These are phyloP conservation scores for Chamaenerion angustifolium DNA, from an alignment of 345 rosid species.

Conservation along the genomic window DNA sequence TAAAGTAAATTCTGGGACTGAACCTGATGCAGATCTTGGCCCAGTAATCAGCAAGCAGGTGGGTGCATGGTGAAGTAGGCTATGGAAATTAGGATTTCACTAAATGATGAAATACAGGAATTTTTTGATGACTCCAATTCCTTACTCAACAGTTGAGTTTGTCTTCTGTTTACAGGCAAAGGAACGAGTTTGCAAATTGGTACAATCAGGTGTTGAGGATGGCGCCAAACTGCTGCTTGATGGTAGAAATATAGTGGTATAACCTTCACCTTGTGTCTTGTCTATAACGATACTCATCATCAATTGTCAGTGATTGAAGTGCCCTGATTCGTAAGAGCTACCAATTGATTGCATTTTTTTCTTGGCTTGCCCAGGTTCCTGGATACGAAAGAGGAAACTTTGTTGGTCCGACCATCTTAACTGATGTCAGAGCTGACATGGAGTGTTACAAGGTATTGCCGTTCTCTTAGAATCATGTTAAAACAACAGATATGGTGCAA, in stretches of 20 bases:
- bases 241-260: constrained; percentile 69
- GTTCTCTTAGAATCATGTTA: not conserved
- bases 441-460: constrained; percentile 80
- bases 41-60: constrained; percentile 92
- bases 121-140: not conserved
- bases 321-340: not conserved
- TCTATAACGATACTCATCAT: not conserved
- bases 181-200: constrained; percentile 55
- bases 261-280: not conserved
- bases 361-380: constrained; percentile 42
- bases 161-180: constrained; percentile 51
- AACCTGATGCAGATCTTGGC: constrained; percentile 81
- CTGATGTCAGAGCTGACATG: constrained; percentile 76
- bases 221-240: constrained; percentile 84
- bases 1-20: constrained; percentile 76
- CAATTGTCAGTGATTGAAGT: not conserved
- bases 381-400: constrained; percentile 83
- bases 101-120: not conserved
- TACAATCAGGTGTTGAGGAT: constrained; percentile 62
- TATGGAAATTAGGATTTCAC: not conserved
- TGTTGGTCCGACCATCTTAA: constrained; percentile 78
- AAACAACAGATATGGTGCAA: not conserved
- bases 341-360: not conserved
- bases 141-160: not conserved
- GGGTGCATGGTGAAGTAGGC: not conserved